These are phyloP conservation scores for Urtica urens DNA, from an alignment of 306 rosid genomes.

Conservation along the genomic window DNA sequence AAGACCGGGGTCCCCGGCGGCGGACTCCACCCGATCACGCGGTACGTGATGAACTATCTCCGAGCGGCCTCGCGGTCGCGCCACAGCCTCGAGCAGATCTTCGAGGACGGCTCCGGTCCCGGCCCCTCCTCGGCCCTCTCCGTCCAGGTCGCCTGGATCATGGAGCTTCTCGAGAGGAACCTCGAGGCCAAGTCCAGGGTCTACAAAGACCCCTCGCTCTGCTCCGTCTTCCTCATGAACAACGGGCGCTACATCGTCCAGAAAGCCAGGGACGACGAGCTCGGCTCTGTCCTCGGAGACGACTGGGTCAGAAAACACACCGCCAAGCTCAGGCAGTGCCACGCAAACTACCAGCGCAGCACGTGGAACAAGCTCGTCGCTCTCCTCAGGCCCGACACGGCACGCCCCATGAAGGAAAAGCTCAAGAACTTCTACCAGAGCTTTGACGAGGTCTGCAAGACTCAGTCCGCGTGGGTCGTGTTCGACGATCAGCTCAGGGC, in stretches of 20 bases:
- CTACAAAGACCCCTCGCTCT: conserved; percentile 53
- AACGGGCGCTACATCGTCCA: conserved; percentile 78
- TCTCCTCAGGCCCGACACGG: conserved; percentile 46
- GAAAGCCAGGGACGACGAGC: conserved; percentile 64
- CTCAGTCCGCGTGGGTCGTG: conserved; percentile 58
- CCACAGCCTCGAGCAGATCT: conserved; percentile 62
- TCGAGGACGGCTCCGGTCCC: conserved; percentile 46
- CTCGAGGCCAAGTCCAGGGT: conserved; percentile 81
- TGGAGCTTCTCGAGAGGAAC: conserved; percentile 82
- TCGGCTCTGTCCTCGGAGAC: conserved; percentile 63
- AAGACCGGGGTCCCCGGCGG: conserved; percentile 77
- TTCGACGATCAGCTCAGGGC: conserved; percentile 69
- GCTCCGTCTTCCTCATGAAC: conserved; percentile 79
- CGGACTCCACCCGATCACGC: conserved; percentile 83
- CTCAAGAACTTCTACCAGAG: conserved; percentile 42
- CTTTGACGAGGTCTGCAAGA: conserved; percentile 64
- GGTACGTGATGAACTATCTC: conserved; percentile 93
- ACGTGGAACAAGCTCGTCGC: conserved; percentile 67
- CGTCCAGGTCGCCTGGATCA: conserved; percentile 81
- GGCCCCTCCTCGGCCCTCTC: conserved; percentile 40
- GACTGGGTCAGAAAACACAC: conserved; percentile 86
- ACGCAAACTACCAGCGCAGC: conserved; percentile 54
- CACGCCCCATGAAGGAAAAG: conserved; percentile 63
- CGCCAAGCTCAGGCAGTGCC: conserved; percentile 56
- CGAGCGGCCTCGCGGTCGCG: conserved; percentile 74